Conservation (phyloP, 169 alveolate genomes). For the Babesia divergens region DNA sequence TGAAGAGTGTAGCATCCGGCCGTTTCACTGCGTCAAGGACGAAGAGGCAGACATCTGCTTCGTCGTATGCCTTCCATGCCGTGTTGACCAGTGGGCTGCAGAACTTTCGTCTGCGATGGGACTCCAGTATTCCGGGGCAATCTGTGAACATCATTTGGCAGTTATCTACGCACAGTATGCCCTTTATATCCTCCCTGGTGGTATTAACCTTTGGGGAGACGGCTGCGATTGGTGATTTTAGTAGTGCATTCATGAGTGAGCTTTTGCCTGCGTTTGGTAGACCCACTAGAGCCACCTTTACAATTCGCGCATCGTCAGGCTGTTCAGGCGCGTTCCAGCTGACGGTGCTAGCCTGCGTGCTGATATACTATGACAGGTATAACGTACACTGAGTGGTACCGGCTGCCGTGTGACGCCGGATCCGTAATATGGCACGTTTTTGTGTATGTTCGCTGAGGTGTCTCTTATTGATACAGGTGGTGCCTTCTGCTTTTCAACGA, state of each 20-base stretch:
- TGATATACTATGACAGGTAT: background rate
- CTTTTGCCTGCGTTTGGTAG: slow-evolving; percentile 86
- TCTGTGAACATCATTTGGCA: slow-evolving; percentile 79
- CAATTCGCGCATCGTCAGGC: slow-evolving; percentile 62
- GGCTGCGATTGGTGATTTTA: slow-evolving; percentile 76
- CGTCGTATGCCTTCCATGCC: slow-evolving; percentile 84
- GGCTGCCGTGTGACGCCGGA: slow-evolving; percentile 53
- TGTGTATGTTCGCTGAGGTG: background rate
- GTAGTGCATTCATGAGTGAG: slow-evolving; percentile 78
- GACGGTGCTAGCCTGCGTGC: slow-evolving; percentile 60
- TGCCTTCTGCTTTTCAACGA: too few species aligned
- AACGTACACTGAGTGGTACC: slow-evolving; percentile 53
- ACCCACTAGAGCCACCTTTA: slow-evolving; percentile 78
- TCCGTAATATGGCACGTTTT: slow-evolving; percentile 54
- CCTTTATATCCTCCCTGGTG: slow-evolving; percentile 74
- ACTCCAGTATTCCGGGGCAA: slow-evolving; percentile 82
- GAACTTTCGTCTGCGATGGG: slow-evolving; percentile 77
- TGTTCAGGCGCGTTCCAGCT: slow-evolving; percentile 70
- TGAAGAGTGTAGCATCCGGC: slow-evolving; percentile 74
- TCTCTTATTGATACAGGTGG: too few species aligned
- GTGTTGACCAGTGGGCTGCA: slow-evolving; percentile 77
- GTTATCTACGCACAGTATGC: slow-evolving; percentile 71
- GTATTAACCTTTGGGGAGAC: slow-evolving; percentile 86
- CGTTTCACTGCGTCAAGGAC: slow-evolving; percentile 81
- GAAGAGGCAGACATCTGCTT: slow-evolving; percentile 80